Evolutionary conservation across 257 asterid species (phyloP).

Genomic region (Mentha longifolia): DNA sequence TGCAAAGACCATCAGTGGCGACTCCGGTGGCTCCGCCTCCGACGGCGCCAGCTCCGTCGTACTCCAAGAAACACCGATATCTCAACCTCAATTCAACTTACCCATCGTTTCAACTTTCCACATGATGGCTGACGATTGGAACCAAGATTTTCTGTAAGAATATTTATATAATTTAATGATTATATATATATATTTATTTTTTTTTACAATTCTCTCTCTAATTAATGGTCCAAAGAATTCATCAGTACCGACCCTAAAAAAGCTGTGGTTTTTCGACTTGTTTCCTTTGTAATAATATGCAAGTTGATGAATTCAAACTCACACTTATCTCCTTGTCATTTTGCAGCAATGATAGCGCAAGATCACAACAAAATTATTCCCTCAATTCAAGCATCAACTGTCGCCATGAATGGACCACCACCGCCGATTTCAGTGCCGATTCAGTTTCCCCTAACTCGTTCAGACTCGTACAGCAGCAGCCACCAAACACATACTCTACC

Average conservation of each 20-base stretch:
- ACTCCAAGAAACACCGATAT: slow-evolving; percentile 34
- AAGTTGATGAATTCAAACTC: slow-evolving; percentile 26
- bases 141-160: slow-evolving; percentile 59
- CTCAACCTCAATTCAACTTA: slow-evolving; percentile 17
- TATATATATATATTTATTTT: neutral
- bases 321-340: slow-evolving; percentile 50
- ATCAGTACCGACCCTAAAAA: slow-evolving; percentile 21
- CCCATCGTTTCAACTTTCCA: slow-evolving; percentile 21
- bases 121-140: slow-evolving; percentile 49
- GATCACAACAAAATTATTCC: slow-evolving; percentile 52
- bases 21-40: slow-evolving; percentile 45
- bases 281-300: slow-evolving; percentile 41
- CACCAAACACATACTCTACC: slow-evolving; percentile 24
- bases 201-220: no score
- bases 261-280: slow-evolving; percentile 38
- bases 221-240: slow-evolving; percentile 34
- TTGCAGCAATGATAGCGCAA: slow-evolving; percentile 57
- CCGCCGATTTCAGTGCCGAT: slow-evolving; percentile 40
- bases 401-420: slow-evolving; percentile 26
- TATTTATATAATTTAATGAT: no score
- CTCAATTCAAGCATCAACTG: slow-evolving; percentile 49
- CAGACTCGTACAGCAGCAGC: slow-evolving; percentile 29
- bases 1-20: slow-evolving; percentile 40
- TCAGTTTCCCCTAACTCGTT: slow-evolving; percentile 33
- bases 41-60: slow-evolving; percentile 40